Base-by-base conservation (phyloP, 371 early-diverging fungal species). In the Syncephalastrum monosporum region DNA sequence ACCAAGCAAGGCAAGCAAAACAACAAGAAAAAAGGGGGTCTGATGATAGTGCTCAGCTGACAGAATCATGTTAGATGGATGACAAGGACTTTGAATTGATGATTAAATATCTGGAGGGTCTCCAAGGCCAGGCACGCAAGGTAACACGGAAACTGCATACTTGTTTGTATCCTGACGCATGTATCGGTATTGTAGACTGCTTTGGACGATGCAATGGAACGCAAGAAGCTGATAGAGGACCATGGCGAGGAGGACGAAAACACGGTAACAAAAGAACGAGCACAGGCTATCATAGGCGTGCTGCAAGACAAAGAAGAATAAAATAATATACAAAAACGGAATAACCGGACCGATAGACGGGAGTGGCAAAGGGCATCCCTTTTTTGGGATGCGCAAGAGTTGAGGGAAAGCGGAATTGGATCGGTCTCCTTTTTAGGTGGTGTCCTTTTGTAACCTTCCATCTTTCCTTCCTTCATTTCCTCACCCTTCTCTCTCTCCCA, bases 121-220 rank as follows among this genome's bases (percentile, higher is more conserved):
- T 75, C 56, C 68, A 72, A 57, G 76, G 75, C 5, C 63, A 64
- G 13, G 75, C 74, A 27, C 67, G 75, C 55, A 59, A 65, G 33
- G 75, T 75, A 71, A 65, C 62, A 47, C 23, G 21, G 29, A 47
- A 44, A 42, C 19, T 12, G 21, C 33, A 53, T 19, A 42, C 21
- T 41, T 29, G 38, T 33, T 33, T 33, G 38, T 33, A 33, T 33
- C 38, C 38, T 33, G 38, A 33, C 38, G 38, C 38, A 33, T 33
- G 38, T 33, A 10, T 33, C 38, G 38, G 10, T 12, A 33, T 10
- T 33, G 12, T 33, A 33, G 38, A 10, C 38, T 10, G 38, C 38
- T 33, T 33, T 33, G 38, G 38, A 33, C 38, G 38, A 33, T 2
- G 38, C 38, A 33, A 5, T 33, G 38, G 38, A 33, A 33, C 38